A percentile compares a stretch with the other conserved stretches of the same genome.
Conservation (phyloP, 2,329 filamentous ascomycete species). For the Gnomoniopsis smithogilvyi region DNA sequence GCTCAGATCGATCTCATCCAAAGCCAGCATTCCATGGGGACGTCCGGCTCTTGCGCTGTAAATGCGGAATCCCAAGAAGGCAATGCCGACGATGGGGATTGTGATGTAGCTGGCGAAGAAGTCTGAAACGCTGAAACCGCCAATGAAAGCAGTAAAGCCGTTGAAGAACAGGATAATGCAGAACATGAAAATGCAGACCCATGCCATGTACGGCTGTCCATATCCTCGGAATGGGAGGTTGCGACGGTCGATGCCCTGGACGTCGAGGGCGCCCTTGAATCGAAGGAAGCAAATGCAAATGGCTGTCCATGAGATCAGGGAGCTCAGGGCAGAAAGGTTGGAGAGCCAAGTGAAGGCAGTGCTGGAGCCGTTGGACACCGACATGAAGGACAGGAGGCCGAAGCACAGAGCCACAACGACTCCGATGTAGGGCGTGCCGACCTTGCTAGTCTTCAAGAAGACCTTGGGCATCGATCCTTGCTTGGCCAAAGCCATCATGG, state of each 20-base stretch:
- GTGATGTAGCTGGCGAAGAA: constrained; percentile 39
- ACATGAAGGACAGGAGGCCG: constrained; percentile 45
- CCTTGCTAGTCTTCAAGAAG: constrained; percentile 47
- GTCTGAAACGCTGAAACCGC: constrained; percentile 32
- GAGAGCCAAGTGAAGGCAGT: constrained; percentile 55
- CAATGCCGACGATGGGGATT: constrained; percentile 27
- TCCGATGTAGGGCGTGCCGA: constrained; percentile 47
- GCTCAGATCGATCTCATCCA: constrained; percentile 16
- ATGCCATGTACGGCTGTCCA: constrained; percentile 37
- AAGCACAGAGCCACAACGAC: constrained; percentile 40
- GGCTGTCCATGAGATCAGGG: constrained; percentile 31
- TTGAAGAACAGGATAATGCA: constrained; percentile 41
- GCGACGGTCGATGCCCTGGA: constrained; percentile 34
- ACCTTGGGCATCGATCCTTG: constrained; percentile 49
- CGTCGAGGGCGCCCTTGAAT: constrained; percentile 33
- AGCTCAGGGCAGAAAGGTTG: constrained; percentile 45
- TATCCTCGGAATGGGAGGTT: constrained; percentile 27
- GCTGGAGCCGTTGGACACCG: constrained; percentile 37
- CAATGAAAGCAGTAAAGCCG: constrained; percentile 41
- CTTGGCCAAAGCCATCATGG: constrained; percentile 49
- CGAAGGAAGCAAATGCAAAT: constrained; percentile 29
- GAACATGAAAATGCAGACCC: constrained; percentile 40
- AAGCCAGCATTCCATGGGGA: constrained; percentile 3
- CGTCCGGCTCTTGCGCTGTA: constrained; percentile 8
- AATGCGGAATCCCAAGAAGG: constrained; percentile 35